Conservation (phyloP, 2,329 filamentous ascomycete species). For the Colletotrichum tropicicola region DNA sequence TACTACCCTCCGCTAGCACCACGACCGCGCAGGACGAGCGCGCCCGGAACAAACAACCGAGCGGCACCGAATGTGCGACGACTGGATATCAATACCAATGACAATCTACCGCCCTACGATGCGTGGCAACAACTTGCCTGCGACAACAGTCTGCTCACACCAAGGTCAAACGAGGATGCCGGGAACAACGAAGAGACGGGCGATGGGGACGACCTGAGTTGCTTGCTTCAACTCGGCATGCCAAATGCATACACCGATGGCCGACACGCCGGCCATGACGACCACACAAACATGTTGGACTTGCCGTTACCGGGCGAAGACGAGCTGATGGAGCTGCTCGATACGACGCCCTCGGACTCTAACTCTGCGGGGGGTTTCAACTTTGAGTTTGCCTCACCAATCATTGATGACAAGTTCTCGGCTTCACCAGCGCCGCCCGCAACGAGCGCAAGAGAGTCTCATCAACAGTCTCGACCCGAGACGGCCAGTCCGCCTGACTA, state of each 20-base stretch:
- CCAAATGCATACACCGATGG: background rate
- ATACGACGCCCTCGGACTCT: slow-evolving; percentile 15
- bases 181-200: background rate
- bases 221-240: background rate
- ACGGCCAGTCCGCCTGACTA: slow-evolving; percentile 16
- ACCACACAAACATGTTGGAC: background rate
- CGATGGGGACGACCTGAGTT: background rate
- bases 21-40: background rate
- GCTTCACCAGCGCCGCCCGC: background rate
- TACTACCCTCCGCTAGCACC: slow-evolving; percentile 19
- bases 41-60: background rate
- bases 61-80: background rate
- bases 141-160: slow-evolving; percentile 1
- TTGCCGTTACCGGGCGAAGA: slow-evolving; percentile 17
- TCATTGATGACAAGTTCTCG: background rate
- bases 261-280: background rate
- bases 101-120: background rate
- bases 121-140: background rate
- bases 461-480: background rate
- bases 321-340: slow-evolving; percentile 14
- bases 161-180: background rate
- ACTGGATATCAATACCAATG: background rate
- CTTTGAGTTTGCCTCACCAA: slow-evolving; percentile 9
- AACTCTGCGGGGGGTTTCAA: background rate
- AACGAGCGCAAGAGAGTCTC: too few species aligned